Evolutionary conservation across 495 filamentous ascomycete genomes (phyloP).

Genomic region (Friedmanniomyces simplex): DNA sequence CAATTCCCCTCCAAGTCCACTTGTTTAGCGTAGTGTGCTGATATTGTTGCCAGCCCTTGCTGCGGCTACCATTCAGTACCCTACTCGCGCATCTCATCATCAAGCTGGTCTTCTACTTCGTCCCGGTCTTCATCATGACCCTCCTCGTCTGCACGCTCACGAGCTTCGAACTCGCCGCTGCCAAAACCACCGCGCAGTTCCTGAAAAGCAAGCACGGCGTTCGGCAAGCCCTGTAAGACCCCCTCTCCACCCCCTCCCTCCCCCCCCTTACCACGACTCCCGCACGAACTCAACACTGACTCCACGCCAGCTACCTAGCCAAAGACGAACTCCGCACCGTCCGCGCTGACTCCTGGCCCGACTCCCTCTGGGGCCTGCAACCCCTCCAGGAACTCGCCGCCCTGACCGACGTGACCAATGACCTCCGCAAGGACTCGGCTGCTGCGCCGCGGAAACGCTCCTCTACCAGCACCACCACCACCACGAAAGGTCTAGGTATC

Average conservation of each 20-base stretch:
- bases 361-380: slow-evolving; percentile 64
- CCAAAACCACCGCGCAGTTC: slow-evolving; percentile 51
- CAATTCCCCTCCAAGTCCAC: neutral
- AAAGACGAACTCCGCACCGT: slow-evolving; percentile 70
- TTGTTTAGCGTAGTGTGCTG: neutral
- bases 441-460: slow-evolving; percentile 26
- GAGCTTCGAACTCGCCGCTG: slow-evolving; percentile 45
- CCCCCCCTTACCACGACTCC: neutral
- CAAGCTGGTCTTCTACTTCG: slow-evolving; percentile 8
- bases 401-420: neutral
- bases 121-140: slow-evolving; percentile 6
- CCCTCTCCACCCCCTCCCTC: neutral
- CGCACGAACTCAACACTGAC: neutral
- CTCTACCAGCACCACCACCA: neutral
- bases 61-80: slow-evolving; percentile 4
- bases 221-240: slow-evolving; percentile 44
- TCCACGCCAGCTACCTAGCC: slow-evolving; percentile 44
- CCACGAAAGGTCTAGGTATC: neutral
- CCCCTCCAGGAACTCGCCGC: slow-evolving; percentile 10
- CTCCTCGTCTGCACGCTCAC: slow-evolving; percentile 32
- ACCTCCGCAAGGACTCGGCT: slow-evolving; percentile 21
- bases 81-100: slow-evolving; percentile 6
- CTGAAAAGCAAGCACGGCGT: slow-evolving; percentile 31
- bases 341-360: slow-evolving; percentile 60
- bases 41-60: neutral